phyloP scores from a whole-genome alignment of 2,329 filamentous ascomycete genomes.

The Fragosphaeria purpurea region DNA sequence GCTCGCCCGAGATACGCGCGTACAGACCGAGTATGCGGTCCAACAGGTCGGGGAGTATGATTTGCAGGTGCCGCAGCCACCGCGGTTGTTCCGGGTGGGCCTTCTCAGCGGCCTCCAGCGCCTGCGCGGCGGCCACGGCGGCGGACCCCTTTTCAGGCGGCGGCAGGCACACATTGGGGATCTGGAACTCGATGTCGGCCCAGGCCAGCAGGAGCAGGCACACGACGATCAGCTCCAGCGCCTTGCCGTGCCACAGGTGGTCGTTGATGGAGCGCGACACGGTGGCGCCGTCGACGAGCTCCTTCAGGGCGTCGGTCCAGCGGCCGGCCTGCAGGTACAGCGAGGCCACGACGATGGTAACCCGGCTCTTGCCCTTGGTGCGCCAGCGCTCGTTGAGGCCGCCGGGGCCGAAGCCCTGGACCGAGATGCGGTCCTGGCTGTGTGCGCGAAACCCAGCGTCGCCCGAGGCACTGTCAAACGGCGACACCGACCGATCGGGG shows the following conservation, averaged over 20 bases:
- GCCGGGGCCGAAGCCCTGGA: constrained; percentile 60
- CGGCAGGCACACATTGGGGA: constrained; percentile 48
- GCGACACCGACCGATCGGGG: constrained; percentile 29
- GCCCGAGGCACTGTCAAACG: constrained; percentile 30
- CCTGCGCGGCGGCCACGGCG: constrained; percentile 18
- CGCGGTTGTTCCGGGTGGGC: constrained; percentile 39
- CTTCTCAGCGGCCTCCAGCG: constrained; percentile 25
- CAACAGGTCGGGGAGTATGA: constrained; percentile 60
- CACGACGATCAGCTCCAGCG: constrained; percentile 75
- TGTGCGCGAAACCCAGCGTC: constrained; percentile 30
- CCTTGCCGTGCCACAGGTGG: constrained; percentile 96
- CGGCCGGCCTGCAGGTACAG: constrained; percentile 82
- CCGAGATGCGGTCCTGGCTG: constrained; percentile 48
- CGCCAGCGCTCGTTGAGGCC: constrained; percentile 68
- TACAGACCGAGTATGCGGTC: constrained; percentile 69
- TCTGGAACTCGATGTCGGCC: constrained; percentile 72
- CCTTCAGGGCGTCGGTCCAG: constrained; percentile 79
- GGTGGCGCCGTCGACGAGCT: constrained; percentile 69
- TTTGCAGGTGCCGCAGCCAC: constrained; percentile 44
- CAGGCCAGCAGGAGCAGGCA: constrained; percentile 77
- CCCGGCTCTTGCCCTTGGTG: constrained; percentile 69
- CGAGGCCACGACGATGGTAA: constrained; percentile 70
- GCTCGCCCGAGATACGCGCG: constrained; percentile 58
- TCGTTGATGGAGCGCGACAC: constrained; percentile 74
- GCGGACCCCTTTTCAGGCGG: constrained; percentile 36